Evolutionary conservation across 1,284 basidiomycete genomes (phyloP).

Genomic region (Anthracocystis panici-leucophaei): DNA sequence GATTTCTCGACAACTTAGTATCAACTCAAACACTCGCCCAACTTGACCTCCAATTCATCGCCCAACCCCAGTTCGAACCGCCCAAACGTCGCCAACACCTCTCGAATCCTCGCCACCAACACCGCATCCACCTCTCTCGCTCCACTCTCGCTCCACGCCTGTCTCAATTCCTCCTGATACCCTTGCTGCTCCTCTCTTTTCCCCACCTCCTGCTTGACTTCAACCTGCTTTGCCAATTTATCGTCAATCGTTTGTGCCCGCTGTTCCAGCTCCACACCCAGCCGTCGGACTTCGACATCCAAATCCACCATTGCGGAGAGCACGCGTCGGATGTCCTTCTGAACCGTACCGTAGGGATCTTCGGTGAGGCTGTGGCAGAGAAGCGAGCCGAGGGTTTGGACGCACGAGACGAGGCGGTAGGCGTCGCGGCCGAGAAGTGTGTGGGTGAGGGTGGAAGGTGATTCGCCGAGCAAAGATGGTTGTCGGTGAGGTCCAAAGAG

Average conservation of each 20-base stretch:
- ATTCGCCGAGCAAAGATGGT: slow-evolving; percentile 22
- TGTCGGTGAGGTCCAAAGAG: slow-evolving; percentile 45
- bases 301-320: slow-evolving; percentile 26
- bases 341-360: slow-evolving; percentile 56
- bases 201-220: neutral
- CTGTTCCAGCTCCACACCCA: slow-evolving; percentile 36
- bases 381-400: slow-evolving; percentile 33
- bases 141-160: slow-evolving; percentile 30
- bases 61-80: slow-evolving; percentile 39
- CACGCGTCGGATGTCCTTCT: slow-evolving; percentile 46
- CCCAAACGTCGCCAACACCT: slow-evolving; percentile 38
- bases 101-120: slow-evolving; percentile 17
- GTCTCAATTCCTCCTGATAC: slow-evolving; percentile 16
- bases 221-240: slow-evolving; percentile 10
- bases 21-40: slow-evolving; percentile 34
- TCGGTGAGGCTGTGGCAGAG: slow-evolving; percentile 53
- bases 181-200: neutral
- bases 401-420: neutral
- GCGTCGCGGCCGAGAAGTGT: slow-evolving; percentile 22
- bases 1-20: too few relatives aligned
- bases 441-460: slow-evolving; percentile 14
- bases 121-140: slow-evolving; percentile 23
- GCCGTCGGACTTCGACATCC: slow-evolving; percentile 20
- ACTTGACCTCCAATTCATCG: slow-evolving; percentile 32
- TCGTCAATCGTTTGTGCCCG: slow-evolving; percentile 21